These are phyloP conservation scores for Ogataea haglerorum DNA, from an alignment of 805 yeast genomes.

Conservation along the genomic window DNA sequence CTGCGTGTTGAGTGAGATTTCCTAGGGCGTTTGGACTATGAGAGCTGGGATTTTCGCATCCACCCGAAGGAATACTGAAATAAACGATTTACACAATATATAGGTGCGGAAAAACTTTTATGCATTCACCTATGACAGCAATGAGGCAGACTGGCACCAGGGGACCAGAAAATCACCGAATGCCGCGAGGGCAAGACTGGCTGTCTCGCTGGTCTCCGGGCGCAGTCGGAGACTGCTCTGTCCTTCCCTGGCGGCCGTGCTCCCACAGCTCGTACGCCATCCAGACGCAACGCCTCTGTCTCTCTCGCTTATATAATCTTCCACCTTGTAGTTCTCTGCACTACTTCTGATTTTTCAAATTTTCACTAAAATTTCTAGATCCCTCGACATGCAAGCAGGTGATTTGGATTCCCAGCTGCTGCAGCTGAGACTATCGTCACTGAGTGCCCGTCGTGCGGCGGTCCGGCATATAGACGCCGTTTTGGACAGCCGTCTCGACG, in stretches of 20 bases:
- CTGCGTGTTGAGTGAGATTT: no score
- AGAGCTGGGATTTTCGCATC: not conserved
- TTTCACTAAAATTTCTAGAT: not conserved
- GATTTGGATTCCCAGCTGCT: slow-evolving; percentile 13
- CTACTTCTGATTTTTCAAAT: slow-evolving; percentile 6
- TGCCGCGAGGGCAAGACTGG: no score
- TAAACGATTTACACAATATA: not conserved
- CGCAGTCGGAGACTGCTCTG: no score
- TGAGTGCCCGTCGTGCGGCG: slow-evolving; percentile 34
- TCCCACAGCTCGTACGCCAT: no score
- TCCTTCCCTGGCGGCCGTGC: no score
- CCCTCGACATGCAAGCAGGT: slow-evolving; percentile 5
- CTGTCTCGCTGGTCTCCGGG: no score
- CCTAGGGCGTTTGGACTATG: not conserved
- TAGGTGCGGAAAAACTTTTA: slow-evolving; percentile 11
- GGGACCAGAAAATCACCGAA: no score
- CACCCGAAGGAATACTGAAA: not conserved
- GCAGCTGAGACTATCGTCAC: slow-evolving; percentile 32
- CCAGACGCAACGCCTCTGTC: no score
- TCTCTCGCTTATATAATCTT: no score
- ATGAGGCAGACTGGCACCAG: not conserved
- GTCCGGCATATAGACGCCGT: slow-evolving; percentile 33
- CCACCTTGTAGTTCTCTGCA: not conserved
- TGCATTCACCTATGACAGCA: slow-evolving; percentile 6
- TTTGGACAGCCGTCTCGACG: slow-evolving; percentile 14